Evolutionary conservation across 805 yeast species (phyloP).

Genomic region (Myxozyma geophila): DNA sequence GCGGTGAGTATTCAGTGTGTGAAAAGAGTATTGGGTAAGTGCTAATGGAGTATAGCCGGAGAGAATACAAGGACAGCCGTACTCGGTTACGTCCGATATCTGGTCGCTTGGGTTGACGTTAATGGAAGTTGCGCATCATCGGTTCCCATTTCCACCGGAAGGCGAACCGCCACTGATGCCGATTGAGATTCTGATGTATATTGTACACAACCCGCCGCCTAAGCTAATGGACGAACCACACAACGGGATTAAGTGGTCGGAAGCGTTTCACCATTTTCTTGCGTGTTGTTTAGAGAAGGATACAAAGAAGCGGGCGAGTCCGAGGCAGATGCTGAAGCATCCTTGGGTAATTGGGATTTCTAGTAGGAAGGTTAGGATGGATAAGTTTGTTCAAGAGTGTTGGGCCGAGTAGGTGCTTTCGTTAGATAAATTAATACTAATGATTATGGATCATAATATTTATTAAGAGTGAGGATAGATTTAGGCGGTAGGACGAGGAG

Average conservation of each 20-base stretch:
- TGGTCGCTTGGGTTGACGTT: slow-evolving; percentile 95
- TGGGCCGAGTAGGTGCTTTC: slow-evolving; percentile 25
- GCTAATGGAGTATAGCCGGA: slow-evolving; percentile 59
- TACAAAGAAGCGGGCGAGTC: slow-evolving; percentile 81
- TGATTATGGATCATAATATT: background rate
- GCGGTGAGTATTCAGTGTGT: slow-evolving; percentile 50
- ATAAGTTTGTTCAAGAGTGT: slow-evolving; percentile 71
- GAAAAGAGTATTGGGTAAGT: background rate
- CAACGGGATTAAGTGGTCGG: slow-evolving; percentile 78
- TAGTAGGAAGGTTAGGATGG: slow-evolving; percentile 79
- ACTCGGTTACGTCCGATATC: slow-evolving; percentile 91
- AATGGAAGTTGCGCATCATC: slow-evolving; percentile 90
- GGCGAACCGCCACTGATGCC: slow-evolving; percentile 71
- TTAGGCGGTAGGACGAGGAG: slow-evolving; percentile 25
- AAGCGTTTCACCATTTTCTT: slow-evolving; percentile 79
- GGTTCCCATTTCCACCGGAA: slow-evolving; percentile 73
- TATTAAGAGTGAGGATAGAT: too few relatives aligned
- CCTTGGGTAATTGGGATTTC: slow-evolving; percentile 82
- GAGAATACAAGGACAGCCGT: slow-evolving; percentile 92
- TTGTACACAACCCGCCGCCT: slow-evolving; percentile 78
- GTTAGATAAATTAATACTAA: background rate
- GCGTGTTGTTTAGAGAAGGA: slow-evolving; percentile 80
- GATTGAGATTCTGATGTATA: slow-evolving; percentile 80
- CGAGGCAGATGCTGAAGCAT: slow-evolving; percentile 89
- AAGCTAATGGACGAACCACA: slow-evolving; percentile 75